phyloP scores from a whole-genome alignment of 2,329 filamentous ascomycete genomes.

The Fusarium vanettenii region DNA sequence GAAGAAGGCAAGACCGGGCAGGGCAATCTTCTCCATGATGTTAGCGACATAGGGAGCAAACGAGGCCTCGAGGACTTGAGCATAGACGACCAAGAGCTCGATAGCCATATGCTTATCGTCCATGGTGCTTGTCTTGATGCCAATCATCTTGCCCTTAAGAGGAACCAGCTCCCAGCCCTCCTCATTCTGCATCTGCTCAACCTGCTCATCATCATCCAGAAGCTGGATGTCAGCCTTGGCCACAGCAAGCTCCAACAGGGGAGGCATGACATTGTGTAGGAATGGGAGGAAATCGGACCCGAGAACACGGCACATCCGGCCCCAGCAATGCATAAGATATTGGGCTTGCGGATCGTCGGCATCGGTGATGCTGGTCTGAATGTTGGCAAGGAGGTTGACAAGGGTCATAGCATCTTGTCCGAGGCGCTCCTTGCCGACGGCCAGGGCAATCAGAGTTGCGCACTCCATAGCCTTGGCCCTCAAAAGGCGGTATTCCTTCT shows the following conservation, averaged over 20 bases:
- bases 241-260: constrained; percentile 87
- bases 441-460: constrained; percentile 93
- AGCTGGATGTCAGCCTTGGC: constrained; percentile 98
- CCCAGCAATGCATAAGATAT: constrained; percentile 99
- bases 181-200: constrained; percentile 91
- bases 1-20: constrained; percentile 96
- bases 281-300: constrained; percentile 92
- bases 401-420: constrained; percentile 87
- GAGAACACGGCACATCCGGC: constrained; percentile 96
- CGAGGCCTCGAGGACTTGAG: constrained; percentile 90
- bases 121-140: constrained; percentile 95
- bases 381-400: constrained; percentile 86
- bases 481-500: constrained; percentile 91
- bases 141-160: constrained; percentile 97
- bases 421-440: constrained; percentile 93
- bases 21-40: constrained; percentile 95
- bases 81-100: constrained; percentile 96
- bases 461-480: constrained; percentile 99
- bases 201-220: constrained; percentile 93
- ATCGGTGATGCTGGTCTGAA: constrained; percentile 88
- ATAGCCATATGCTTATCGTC: constrained; percentile 99
- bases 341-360: constrained; percentile 95
- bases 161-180: constrained; percentile 98
- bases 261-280: constrained; percentile 92
- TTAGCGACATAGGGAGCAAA: constrained; percentile 93